Evolutionary conservation across 2,329 filamentous ascomycete species (phyloP).

Genomic region (Taxawa tesnikishii): DNA sequence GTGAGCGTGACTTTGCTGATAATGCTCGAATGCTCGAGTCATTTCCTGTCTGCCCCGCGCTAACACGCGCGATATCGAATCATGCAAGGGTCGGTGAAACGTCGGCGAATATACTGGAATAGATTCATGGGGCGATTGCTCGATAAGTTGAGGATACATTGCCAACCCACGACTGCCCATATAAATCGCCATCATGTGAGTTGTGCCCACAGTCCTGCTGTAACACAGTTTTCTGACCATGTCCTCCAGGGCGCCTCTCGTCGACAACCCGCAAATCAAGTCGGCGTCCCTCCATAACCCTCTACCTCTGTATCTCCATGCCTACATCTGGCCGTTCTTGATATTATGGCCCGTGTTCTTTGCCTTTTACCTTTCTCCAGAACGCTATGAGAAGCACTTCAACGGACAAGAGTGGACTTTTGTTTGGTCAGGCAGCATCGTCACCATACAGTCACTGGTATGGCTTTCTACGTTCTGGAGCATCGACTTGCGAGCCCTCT

Average conservation of each 20-base stretch:
- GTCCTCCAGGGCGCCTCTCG: conserved; percentile 52
- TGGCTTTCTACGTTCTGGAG: conserved; percentile 99
- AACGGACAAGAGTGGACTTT: conserved; percentile 96
- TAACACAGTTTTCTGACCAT: conserved; percentile 1
- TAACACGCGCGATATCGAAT: too few relatives aligned
- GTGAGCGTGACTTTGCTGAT: too few relatives aligned
- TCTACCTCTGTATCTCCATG: conserved; percentile 65
- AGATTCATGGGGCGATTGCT: too few relatives aligned
- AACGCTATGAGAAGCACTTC: conserved; percentile 84
- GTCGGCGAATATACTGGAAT: too few relatives aligned
- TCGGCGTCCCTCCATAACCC: conserved; percentile 80
- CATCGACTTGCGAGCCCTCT: conserved; percentile 69
- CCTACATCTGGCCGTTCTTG: conserved; percentile 87
- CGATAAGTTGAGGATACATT: not conserved
- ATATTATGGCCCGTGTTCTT: conserved; percentile 89
- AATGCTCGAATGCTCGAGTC: too few relatives aligned
- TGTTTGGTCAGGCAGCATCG: conserved; percentile 79
- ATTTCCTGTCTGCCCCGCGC: too few relatives aligned
- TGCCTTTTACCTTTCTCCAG: conserved; percentile 69
- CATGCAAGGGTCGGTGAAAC: too few relatives aligned
- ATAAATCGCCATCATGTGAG: conserved; percentile 7
- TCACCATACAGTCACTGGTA: conserved; percentile 74
- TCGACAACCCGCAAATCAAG: conserved; percentile 84
- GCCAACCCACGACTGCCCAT: not conserved
- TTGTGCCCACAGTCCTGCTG: not conserved